Base-by-base conservation (phyloP, 2,329 filamentous ascomycete genomes). In the Claviceps pazoutovae region DNA sequence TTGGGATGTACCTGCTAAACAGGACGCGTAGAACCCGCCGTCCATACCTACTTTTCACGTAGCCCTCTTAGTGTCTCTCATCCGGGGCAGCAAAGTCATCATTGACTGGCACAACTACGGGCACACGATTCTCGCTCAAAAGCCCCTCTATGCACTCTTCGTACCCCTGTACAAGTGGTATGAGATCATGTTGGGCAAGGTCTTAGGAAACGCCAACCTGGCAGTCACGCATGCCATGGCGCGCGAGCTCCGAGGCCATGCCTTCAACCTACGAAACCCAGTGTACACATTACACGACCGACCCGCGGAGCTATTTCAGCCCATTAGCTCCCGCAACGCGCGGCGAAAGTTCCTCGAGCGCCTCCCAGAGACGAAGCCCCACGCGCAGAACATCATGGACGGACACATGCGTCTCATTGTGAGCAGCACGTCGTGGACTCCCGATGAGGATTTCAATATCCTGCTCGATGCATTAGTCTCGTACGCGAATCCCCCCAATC, bases 61-160 rank as follows among this genome's bases (percentile, higher is more conserved):
- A 39, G 85, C 88, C 16, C 74, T 83, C 21, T 55, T 90, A 3
- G 74, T 88, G 47, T 87, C 86, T 60, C 78, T 82, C 58, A 66
- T 95, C 49, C 83, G 93, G 48, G 84, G 87, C 59, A 95, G 87
- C 41, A 79, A 80, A 52, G 76, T 98, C 4, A 75, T 97, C 55
- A 86, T 97, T 51, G 93, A 98, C 71, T 98, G 93, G 93, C 93
- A 98, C 72, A 98, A 98, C 68, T 97, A 96, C 67, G 93, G 91
- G 59, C 95, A 91, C 75, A 91, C 88, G 8, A 95, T 98, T 59
- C 79, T 98, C 3, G 86, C 78, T 5, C 74, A 78, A 47, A 79
- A 76, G 48, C 69, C 73, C 23, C 74, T 79, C 42, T 66, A 63
- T 5, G 87, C 94, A 62, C 84, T 84, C 0, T 76, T 96, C n/a